Base-by-base conservation (phyloP, 352 stramenopile species). In the Globisporangium heterothallicum region DNA sequence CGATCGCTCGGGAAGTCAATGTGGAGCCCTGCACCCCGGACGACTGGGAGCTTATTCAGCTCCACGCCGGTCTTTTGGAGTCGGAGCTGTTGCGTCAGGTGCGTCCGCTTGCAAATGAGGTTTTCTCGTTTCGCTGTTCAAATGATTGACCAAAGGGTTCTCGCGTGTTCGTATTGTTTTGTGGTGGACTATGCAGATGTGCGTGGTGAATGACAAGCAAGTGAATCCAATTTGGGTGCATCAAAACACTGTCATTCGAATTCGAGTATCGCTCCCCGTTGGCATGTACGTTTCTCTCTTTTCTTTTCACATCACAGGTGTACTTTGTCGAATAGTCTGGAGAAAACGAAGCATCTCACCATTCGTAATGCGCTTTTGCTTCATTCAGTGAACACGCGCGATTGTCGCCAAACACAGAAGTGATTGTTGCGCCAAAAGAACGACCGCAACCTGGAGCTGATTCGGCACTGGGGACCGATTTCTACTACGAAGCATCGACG, bases 1-100 rank as follows among this genome's bases (percentile, higher is more conserved):
- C 84, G 2, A 72, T 84, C 41, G 84, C 84, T 22, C 60, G 64
- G 7, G 70, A 91, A 32, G 68, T 96, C 19, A 84, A 88, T 52
- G 78, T 96, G 6, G 85, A 96, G 46, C 86, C 86, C 9, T 82
- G 75, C 40, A 92, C 85, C 3, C 56, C 81, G 1, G 86, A 96
- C 57, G 86, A 96, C 61, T 96, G 86, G 86, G 86, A 96, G 52
- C 68, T 96, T 18, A 89, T 96, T 50, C 85, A 96, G 59, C 51
- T 94, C 49, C 84, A 95, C 56, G 82, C 86, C 0, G 85, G 82
- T 2, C 63, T 84, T 30, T 73, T 96, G 47, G 86, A 96, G 52
- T 71, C 64, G 21, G 80, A 94, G 49, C 68, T 96, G 42, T 57
- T 96, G 34, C 74, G 75, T 24, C 86, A 96, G 81, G 83, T 94